Conservation (phyloP, 805 yeast genomes). For the Brettanomyces custersianus region DNA sequence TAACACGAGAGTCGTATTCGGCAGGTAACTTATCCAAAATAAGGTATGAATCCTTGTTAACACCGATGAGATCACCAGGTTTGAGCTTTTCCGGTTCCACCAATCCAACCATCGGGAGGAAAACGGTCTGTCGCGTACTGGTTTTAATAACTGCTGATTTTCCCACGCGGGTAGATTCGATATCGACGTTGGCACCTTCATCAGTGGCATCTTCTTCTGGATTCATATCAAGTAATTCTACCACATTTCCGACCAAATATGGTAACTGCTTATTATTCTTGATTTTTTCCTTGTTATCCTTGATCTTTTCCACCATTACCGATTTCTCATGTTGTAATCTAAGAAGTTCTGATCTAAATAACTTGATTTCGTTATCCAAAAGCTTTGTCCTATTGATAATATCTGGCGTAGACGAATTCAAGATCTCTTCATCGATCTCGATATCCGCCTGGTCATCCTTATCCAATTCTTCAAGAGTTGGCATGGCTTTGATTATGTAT, state of each 20-base stretch:
- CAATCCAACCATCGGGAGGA: slow-evolving; percentile 88
- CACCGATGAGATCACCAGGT: slow-evolving; percentile 98
- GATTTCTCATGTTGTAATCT: slow-evolving; percentile 87
- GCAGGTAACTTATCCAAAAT: slow-evolving; percentile 92
- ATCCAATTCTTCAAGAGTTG: slow-evolving; percentile 70
- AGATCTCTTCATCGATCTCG: slow-evolving; percentile 75
- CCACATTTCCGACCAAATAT: slow-evolving; percentile 92
- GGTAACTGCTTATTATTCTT: slow-evolving; percentile 94
- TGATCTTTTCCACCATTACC: slow-evolving; percentile 86
- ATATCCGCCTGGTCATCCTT: slow-evolving; percentile 33
- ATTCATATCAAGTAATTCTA: slow-evolving; percentile 82
- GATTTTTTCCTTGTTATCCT: slow-evolving; percentile 93
- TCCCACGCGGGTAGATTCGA: slow-evolving; percentile 85
- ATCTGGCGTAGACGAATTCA: slow-evolving; percentile 70
- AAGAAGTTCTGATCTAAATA: slow-evolving; percentile 86
- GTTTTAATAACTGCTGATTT: slow-evolving; percentile 98
- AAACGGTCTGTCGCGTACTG: slow-evolving; percentile 94
- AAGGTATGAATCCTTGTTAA: slow-evolving; percentile 90
- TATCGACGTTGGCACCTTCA: slow-evolving; percentile 92
- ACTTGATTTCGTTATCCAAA: slow-evolving; percentile 90
- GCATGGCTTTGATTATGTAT: no score
- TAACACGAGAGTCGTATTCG: slow-evolving; percentile 94
- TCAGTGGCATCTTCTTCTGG: slow-evolving; percentile 75
- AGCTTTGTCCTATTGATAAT: slow-evolving; percentile 77
- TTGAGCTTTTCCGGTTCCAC: slow-evolving; percentile 87